phyloP scores from a whole-genome alignment of 768 basidiomycete species.

The Boletus reticuloceps region DNA sequence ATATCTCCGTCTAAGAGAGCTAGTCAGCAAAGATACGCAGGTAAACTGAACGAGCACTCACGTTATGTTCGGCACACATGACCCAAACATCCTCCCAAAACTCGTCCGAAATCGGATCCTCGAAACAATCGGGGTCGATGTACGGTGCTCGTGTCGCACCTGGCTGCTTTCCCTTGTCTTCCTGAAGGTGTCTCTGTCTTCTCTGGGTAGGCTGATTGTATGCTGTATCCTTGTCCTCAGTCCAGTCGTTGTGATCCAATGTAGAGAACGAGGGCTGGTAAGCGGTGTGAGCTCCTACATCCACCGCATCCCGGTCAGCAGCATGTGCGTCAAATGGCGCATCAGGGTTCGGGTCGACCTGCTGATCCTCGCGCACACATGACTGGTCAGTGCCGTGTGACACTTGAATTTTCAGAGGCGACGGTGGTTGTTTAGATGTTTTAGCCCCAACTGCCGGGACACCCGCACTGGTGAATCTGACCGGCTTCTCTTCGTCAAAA shows the following conservation, averaged over 20 bases:
- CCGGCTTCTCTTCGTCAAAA: slow-evolving; percentile 46
- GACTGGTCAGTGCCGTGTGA: slow-evolving; percentile 30
- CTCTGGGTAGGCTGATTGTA: slow-evolving; percentile 49
- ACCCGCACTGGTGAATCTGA: slow-evolving; percentile 59
- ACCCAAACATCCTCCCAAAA: slow-evolving; percentile 95
- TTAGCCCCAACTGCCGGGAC: slow-evolving; percentile 75
- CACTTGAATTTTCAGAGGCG: slow-evolving; percentile 29
- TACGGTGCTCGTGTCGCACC: slow-evolving; percentile 64
- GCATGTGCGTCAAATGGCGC: slow-evolving; percentile 32
- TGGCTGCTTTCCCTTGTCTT: slow-evolving; percentile 55
- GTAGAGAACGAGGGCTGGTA: slow-evolving; percentile 48
- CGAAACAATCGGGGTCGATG: slow-evolving; percentile 75
- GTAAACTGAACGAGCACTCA: slow-evolving; percentile 37
- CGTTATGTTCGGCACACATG: slow-evolving; percentile 84
- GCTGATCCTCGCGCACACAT: slow-evolving; percentile 14
- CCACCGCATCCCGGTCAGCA: slow-evolving; percentile 44
- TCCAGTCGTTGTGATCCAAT: slow-evolving; percentile 41
- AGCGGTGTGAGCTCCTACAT: slow-evolving; percentile 39
- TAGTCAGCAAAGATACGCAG: neutral
- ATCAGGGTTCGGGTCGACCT: neutral
- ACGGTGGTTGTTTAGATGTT: slow-evolving; percentile 46
- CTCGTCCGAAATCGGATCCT: slow-evolving; percentile 81
- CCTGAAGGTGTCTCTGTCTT: slow-evolving; percentile 49
- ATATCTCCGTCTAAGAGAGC: slow-evolving; percentile 80
- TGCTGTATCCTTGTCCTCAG: slow-evolving; percentile 49